These are phyloP conservation scores for Begonia masoniana DNA, from an alignment of 306 rosid species.

Conservation along the genomic window DNA sequence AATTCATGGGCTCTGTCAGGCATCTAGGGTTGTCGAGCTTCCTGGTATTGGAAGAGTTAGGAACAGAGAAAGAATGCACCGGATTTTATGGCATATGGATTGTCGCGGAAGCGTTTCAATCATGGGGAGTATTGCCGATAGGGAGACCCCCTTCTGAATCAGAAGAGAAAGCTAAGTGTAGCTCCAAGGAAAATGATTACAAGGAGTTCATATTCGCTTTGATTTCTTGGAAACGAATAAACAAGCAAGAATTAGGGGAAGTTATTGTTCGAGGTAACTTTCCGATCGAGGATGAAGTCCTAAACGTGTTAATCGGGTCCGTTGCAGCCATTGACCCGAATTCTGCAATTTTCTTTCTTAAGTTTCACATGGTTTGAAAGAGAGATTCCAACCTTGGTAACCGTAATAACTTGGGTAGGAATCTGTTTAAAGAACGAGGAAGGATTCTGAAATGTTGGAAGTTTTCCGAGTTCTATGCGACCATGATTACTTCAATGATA, in stretches of 20 bases:
- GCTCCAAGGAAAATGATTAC: constrained; percentile 69
- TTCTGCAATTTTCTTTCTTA: constrained; percentile 47
- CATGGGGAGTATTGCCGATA: constrained; percentile 40
- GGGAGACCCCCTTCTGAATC: constrained; percentile 65
- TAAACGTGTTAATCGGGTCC: constrained; percentile 58
- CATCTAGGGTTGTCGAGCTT: constrained; percentile 50
- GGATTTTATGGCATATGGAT: constrained; percentile 87
- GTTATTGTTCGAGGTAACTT: constrained; percentile 58
- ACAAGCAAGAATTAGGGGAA: constrained; percentile 63
- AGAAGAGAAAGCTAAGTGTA: constrained; percentile 87
- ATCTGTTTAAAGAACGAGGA: constrained; percentile 39
- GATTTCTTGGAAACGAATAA: constrained; percentile 35
- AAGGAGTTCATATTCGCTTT: constrained; percentile 45
- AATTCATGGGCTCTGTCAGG: constrained; percentile 56
- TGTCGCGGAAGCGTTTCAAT: constrained; percentile 43
- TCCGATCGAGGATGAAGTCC: constrained; percentile 63
- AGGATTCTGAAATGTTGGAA: constrained; percentile 45
- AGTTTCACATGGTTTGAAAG: constrained; percentile 60
- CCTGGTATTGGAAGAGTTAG: constrained; percentile 53
- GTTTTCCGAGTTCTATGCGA: constrained; percentile 33
- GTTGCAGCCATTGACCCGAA: constrained; percentile 43
- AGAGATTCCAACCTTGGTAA: constrained; percentile 46
- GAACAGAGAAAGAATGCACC: constrained; percentile 64
- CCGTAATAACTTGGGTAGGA: constrained; percentile 60
- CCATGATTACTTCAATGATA: constrained; percentile 44